Percentiles rank a stretch among this genome's conserved stretches.
Evolutionary conservation across 2,329 filamentous ascomycete genomes (phyloP).

Genomic region (Alternaria sp.): DNA sequence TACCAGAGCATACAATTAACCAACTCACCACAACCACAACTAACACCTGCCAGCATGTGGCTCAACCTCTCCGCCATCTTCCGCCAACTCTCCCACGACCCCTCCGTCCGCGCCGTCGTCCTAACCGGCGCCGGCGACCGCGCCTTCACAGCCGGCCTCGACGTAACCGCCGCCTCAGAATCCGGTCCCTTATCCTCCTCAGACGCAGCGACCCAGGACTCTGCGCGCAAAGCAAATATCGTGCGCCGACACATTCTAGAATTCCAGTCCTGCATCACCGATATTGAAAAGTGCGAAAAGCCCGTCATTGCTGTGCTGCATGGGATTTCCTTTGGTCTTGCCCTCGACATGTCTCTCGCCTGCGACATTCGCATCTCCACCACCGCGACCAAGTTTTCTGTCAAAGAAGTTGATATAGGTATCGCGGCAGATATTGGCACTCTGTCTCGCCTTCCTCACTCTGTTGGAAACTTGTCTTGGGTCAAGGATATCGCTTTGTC

Average conservation of each 20-base stretch:
- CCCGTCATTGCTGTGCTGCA: slow-evolving; percentile 54
- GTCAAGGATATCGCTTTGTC: slow-evolving; percentile 82
- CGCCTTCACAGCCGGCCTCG: slow-evolving; percentile 87
- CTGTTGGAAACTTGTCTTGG: slow-evolving; percentile 76
- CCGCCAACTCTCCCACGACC: slow-evolving; percentile 73
- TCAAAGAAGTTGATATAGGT: slow-evolving; percentile 86
- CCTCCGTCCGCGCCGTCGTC: slow-evolving; percentile 78
- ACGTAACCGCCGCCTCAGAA: slow-evolving; percentile 74
- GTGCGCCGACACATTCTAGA: slow-evolving; percentile 74
- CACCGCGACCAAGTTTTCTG: slow-evolving; percentile 68
- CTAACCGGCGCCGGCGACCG: slow-evolving; percentile 82
- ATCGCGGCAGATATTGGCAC: slow-evolving; percentile 83
- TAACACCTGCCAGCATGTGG: slow-evolving; percentile 72
- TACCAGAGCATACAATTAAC: neutral
- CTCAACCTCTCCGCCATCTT: slow-evolving; percentile 79
- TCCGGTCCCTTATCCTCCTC: slow-evolving; percentile 57
- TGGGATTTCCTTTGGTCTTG: slow-evolving; percentile 49
- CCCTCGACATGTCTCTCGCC: slow-evolving; percentile 65
- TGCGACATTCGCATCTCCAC: slow-evolving; percentile 76
- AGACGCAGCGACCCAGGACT: slow-evolving; percentile 56
- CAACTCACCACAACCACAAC: neutral
- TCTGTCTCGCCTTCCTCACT: slow-evolving; percentile 75
- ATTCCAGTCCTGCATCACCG: slow-evolving; percentile 81
- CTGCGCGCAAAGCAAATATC: slow-evolving; percentile 64
- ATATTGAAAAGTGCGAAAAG: slow-evolving; percentile 88